phyloP scores from a whole-genome alignment of 306 rosid genomes.

The Nissolia schottii region DNA sequence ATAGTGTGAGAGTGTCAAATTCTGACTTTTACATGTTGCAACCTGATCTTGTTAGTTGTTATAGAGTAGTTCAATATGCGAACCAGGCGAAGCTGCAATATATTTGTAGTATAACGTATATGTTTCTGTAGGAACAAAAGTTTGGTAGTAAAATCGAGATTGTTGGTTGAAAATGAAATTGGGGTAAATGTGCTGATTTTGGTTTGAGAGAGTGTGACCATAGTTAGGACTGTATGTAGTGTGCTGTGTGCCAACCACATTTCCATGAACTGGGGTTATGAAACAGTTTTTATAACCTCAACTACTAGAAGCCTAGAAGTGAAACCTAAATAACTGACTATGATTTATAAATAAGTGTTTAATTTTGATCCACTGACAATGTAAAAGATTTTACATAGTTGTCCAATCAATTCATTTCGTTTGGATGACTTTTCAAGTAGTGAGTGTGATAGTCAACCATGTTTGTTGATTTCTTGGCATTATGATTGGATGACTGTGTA shows the following conservation, averaged over 20 bases:
- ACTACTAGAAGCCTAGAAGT: not conserved
- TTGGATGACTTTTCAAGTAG: too few species aligned
- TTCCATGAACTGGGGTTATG: not conserved
- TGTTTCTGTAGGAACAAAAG: not conserved
- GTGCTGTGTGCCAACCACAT: not conserved
- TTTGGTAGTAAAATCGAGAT: not conserved
- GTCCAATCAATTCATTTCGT: too few species aligned
- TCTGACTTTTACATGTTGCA: not conserved
- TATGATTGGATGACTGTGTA: too few species aligned
- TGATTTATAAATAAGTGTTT: too few species aligned
- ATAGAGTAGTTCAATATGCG: not conserved
- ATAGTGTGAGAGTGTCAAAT: not conserved
- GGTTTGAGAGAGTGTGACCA: not conserved
- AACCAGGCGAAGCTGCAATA: not conserved
- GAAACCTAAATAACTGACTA: not conserved
- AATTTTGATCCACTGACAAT: too few species aligned
- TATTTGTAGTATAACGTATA: not conserved
- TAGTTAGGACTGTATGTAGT: not conserved
- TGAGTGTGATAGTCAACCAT: too few species aligned
- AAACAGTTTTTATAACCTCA: not conserved
- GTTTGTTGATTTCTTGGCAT: too few species aligned
- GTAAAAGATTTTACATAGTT: too few species aligned
- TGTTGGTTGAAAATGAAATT: not conserved
- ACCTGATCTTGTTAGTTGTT: not conserved
- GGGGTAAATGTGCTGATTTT: not conserved